Evolutionary conservation across 495 filamentous ascomycete species (phyloP).

Genomic region (Talaromyces stipitatus): DNA sequence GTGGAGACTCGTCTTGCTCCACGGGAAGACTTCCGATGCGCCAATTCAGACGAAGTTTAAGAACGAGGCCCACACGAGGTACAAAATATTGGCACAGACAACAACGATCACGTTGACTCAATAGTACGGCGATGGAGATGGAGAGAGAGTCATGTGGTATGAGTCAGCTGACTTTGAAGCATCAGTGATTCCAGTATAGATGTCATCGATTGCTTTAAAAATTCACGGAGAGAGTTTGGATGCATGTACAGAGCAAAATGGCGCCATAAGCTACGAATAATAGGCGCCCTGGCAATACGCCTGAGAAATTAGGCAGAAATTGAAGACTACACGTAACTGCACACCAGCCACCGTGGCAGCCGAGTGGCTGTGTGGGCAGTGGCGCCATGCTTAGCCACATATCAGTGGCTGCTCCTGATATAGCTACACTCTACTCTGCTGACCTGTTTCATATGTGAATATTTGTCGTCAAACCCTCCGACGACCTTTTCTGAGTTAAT

Average conservation of each 20-base stretch:
- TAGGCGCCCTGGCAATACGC: neutral
- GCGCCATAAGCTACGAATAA: neutral
- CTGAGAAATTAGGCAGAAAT: neutral
- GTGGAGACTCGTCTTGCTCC: neutral
- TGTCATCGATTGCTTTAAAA: too few species aligned
- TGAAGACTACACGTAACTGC: neutral
- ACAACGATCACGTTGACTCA: too few species aligned
- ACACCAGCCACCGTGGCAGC: neutral
- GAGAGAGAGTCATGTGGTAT: neutral
- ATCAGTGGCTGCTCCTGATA: neutral
- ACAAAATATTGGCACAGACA: neutral
- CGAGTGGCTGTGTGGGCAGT: neutral
- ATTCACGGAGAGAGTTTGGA: too few species aligned
- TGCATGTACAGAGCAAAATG: neutral
- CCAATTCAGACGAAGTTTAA: neutral
- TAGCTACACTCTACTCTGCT: neutral
- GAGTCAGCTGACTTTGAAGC: neutral
- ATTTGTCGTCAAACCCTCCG: too few species aligned
- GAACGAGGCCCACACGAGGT: neutral
- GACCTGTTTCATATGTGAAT: too few species aligned
- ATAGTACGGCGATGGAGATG: neutral
- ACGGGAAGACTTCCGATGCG: slow-evolving; percentile 1
- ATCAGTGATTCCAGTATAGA: too few species aligned
- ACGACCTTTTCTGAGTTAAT: too few species aligned
- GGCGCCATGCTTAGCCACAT: neutral